Conservation (phyloP, 192 early-diverging fungal species). For the Lobosporangium transversale region DNA sequence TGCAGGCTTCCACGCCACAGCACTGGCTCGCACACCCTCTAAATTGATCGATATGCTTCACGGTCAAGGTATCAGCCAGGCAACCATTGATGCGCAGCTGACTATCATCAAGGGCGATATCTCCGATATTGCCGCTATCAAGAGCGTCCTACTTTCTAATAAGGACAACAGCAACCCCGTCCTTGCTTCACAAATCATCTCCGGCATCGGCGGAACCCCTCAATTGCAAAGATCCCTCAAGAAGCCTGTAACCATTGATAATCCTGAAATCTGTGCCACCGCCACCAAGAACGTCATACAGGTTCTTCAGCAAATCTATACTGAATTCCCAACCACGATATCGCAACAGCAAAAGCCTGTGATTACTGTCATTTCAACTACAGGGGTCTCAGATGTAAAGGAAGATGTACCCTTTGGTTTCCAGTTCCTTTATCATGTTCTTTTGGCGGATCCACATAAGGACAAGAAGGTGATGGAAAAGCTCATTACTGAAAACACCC, state of each 20-base stretch:
- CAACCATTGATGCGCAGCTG: slow-evolving; percentile 20
- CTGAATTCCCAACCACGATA: slow-evolving; percentile 6
- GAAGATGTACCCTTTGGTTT: slow-evolving; percentile 40
- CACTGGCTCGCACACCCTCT: slow-evolving; percentile 40
- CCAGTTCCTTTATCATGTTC: slow-evolving; percentile 24
- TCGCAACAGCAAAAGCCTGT: slow-evolving; percentile 22
- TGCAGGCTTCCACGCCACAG: slow-evolving; percentile 30
- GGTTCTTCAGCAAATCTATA: slow-evolving; percentile 27
- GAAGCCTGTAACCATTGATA: slow-evolving; percentile 25
- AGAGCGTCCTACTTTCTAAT: slow-evolving; percentile 18
- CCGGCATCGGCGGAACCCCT: slow-evolving; percentile 38
- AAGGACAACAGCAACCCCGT: not conserved
- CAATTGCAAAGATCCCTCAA: slow-evolving; percentile 10
- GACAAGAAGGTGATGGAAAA: slow-evolving; percentile 51
- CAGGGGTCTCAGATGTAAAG: slow-evolving; percentile 30
- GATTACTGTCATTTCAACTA: slow-evolving; percentile 31
- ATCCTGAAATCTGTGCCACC: slow-evolving; percentile 28
- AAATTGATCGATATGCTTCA: slow-evolving; percentile 41
- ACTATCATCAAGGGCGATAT: slow-evolving; percentile 42
- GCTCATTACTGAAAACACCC: not conserved
- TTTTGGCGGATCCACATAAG: slow-evolving; percentile 29
- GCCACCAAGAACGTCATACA: slow-evolving; percentile 22
- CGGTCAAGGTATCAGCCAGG: slow-evolving; percentile 25
- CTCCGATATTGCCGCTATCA: slow-evolving; percentile 21
- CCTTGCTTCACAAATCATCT: slow-evolving; percentile 44